Evolutionary conservation across 202 grass and related monocot species (phyloP).

Genomic region (Elaeis oleifera): DNA sequence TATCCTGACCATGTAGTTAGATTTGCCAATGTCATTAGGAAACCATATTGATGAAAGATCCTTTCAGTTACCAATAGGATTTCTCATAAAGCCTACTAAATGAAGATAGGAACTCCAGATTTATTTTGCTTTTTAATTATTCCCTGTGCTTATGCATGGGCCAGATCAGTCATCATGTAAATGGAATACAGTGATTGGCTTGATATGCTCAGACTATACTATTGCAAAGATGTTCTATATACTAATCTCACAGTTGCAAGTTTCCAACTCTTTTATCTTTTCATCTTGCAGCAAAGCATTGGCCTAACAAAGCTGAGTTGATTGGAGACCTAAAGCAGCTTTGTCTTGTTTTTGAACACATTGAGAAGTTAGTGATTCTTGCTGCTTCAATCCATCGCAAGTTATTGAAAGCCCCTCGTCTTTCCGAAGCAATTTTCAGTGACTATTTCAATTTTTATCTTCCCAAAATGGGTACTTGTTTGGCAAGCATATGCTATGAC

Average conservation of each 20-base stretch:
- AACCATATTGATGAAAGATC: no score
- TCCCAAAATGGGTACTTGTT: conserved; percentile 81
- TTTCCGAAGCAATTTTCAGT: conserved; percentile 63
- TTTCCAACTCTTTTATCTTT: background rate
- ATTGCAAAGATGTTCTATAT: no score
- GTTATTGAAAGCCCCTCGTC: conserved; percentile 52
- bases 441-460: conserved; percentile 88
- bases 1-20: background rate
- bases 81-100: no score
- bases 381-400: conserved; percentile 74
- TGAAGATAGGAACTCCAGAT: no score
- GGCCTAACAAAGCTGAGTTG: conserved; percentile 57
- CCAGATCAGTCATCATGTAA: no score
- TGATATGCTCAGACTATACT: no score
- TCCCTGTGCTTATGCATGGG: no score
- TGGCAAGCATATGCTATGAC: conserved; percentile 79
- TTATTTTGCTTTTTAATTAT: no score
- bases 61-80: no score
- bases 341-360: conserved; percentile 81
- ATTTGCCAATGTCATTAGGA: background rate
- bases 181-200: no score
- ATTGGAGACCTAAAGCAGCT: conserved; percentile 68
- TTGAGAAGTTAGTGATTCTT: conserved; percentile 88
- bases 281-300: conserved; percentile 35
- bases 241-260: no score